Base-by-base conservation (phyloP, 495 filamentous ascomycete genomes). In the Physcia stellaris region DNA sequence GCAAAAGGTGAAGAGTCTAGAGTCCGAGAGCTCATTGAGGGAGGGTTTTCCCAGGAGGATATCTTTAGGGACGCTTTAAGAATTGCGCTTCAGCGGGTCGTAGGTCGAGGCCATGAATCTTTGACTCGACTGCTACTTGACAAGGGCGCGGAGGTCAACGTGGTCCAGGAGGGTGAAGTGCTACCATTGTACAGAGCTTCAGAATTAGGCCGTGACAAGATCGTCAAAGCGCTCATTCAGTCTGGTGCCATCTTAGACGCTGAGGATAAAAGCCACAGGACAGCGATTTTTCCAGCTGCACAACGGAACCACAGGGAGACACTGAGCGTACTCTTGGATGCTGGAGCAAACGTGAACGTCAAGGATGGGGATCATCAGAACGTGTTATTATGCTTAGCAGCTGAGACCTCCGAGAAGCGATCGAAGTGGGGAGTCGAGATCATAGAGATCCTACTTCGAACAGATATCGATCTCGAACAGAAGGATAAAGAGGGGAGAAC, bases 401-500 rank as follows among this genome's bases (percentile, higher is more conserved):
- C 35, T 16, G 35, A 37, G 22, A 24, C 16, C 11, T 12, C 19
- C 22, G 35, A 37, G 22, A 37, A 37, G 6, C 18, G 15, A n/a
- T 9, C 17, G 35, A 24, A 13, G 28, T 24, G 22, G 35, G 19
- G 20, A 4, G 9, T n/a, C 22, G 35, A 37, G 12, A 40, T 40
- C 16, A 19, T 40, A 15, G 13, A 32, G 16, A 30, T 32, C 28
- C 27, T 40, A 17, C 37, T 40, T 13, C 4, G 26, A 17, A 32
- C 24, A 30, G 18, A 32, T 17, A 23, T 32, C 5, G 37, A 40
- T 40, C 37, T 37, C 19, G 35, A 37, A 26, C n/a, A 10, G 24
- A 40, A 31, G 27, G 37, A 40, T 13, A 30, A 32, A 20, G 24
- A 40, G 10, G 24, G 37, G 11, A 53, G 76, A 18, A 74, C 70